A percentile compares a stretch with the other conserved stretches of the same genome.
phyloP scores from a whole-genome alignment of 78 protist genomes.

The Blattamonas nauphoetae region DNA sequence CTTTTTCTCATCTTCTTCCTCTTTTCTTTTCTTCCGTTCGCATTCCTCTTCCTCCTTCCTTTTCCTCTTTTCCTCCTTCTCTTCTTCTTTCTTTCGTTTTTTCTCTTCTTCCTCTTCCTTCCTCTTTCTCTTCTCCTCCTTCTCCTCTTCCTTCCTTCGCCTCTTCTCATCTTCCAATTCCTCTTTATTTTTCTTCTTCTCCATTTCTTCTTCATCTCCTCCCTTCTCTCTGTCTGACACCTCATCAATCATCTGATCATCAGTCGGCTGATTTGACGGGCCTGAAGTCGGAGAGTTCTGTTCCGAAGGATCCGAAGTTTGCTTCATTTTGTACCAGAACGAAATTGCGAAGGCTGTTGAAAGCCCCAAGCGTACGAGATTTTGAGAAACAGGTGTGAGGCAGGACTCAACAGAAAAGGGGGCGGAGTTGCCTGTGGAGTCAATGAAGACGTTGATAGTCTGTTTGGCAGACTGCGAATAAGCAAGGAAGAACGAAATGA shows the following conservation, averaged over 20 bases:
- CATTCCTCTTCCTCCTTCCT: neutral
- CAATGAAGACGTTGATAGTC: no score
- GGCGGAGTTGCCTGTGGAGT: no score
- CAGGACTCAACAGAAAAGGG: no score
- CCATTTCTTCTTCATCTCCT: neutral
- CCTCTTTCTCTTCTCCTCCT: neutral
- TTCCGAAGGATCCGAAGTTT: neutral
- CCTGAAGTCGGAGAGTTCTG: neutral
- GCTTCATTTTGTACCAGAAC: neutral
- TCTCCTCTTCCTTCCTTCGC: neutral
- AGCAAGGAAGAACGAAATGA: no score
- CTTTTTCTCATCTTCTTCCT: neutral
- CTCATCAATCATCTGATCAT: neutral
- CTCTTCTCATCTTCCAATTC: neutral
- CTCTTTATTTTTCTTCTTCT: neutral
- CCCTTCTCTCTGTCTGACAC: neutral
- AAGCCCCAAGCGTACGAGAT: no score
- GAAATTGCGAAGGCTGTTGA: no score
- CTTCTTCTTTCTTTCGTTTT: neutral
- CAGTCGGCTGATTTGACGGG: neutral
- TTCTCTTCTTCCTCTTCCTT: neutral
- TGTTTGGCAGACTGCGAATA: no score
- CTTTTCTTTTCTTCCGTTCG: neutral
- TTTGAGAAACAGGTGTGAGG: no score
- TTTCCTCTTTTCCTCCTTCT: neutral